Conservation (phyloP, 805 yeast genomes). For the Cyberlindnera euphorbiiphila region DNA sequence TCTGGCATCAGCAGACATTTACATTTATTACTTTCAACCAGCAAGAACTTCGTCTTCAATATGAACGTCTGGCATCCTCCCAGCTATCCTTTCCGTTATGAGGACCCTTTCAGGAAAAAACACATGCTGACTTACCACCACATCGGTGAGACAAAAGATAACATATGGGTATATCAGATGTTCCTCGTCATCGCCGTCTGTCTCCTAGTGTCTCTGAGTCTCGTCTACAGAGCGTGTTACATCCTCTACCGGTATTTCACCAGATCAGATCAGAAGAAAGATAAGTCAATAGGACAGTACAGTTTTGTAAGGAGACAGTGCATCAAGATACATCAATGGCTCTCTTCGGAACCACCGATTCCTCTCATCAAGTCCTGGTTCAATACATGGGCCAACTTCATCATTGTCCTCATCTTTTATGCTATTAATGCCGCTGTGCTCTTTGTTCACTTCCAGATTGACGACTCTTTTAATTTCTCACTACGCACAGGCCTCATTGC, state of each 20-base stretch:
- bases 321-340: conserved; percentile 5
- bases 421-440: conserved; percentile 15
- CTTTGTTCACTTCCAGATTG: conserved; percentile 19
- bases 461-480: conserved; percentile 26
- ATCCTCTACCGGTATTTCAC: not conserved
- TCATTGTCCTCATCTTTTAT: conserved; percentile 14
- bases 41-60: not conserved
- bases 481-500: conserved; percentile 26
- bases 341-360: conserved; percentile 9
- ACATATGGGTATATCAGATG: conserved; percentile 22
- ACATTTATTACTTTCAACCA: not conserved
- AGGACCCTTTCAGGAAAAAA: conserved; percentile 23
- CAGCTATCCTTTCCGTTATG: conserved; percentile 19
- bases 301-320: conserved; percentile 4
- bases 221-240: not conserved
- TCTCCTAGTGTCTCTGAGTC: conserved; percentile 1
- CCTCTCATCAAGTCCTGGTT: conserved; percentile 15
- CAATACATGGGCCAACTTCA: conserved; percentile 14
- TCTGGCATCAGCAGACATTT: not conserved
- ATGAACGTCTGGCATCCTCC: conserved; percentile 13
- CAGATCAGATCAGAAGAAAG: not conserved
- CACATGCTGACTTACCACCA: conserved; percentile 19
- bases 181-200: conserved; percentile 10
- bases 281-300: not conserved
- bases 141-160: conserved; percentile 22